These are phyloP conservation scores for Anisodus tanguticus DNA, from an alignment of 257 asterid genomes.

Conservation along the genomic window DNA sequence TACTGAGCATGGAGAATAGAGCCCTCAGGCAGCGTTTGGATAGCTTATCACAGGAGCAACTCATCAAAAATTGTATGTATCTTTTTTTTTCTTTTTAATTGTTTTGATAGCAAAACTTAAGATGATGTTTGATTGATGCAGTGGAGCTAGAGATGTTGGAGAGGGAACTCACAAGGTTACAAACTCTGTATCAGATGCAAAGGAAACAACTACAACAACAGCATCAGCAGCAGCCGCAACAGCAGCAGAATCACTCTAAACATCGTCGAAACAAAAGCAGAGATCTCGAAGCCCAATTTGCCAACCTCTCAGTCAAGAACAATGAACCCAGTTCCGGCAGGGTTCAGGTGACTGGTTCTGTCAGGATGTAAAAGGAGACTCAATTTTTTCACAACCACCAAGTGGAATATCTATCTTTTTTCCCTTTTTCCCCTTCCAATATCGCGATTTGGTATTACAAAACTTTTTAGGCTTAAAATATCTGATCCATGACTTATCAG, in stretches of 20 bases:
- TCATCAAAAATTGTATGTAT: slow-evolving; percentile 72
- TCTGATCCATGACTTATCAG: slow-evolving; percentile 9
- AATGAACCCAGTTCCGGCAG: slow-evolving; percentile 48
- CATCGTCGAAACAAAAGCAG: slow-evolving; percentile 59
- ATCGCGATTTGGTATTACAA: neutral
- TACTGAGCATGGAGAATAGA: slow-evolving; percentile 80
- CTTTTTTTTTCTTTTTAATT: neutral
- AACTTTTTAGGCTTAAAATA: neutral
- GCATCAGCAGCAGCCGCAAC: slow-evolving; percentile 45
- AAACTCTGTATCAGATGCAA: slow-evolving; percentile 56
- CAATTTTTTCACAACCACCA: neutral
- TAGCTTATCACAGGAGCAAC: slow-evolving; percentile 73
- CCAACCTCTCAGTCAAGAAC: slow-evolving; percentile 42
- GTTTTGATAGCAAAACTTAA: neutral
- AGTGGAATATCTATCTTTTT: slow-evolving; percentile 22
- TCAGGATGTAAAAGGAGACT: slow-evolving; percentile 36
- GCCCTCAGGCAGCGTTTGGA: slow-evolving; percentile 87
- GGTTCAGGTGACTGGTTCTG: slow-evolving; percentile 41
- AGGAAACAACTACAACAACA: slow-evolving; percentile 57
- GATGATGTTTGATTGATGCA: slow-evolving; percentile 33
- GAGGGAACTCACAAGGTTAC: slow-evolving; percentile 80
- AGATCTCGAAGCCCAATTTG: slow-evolving; percentile 47
- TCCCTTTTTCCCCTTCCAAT: slow-evolving; percentile 18
- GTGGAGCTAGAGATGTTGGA: slow-evolving; percentile 93
- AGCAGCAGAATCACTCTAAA: slow-evolving; percentile 45